Base-by-base conservation (phyloP, 352 stramenopile species). In the Sclerospora graminicola region DNA sequence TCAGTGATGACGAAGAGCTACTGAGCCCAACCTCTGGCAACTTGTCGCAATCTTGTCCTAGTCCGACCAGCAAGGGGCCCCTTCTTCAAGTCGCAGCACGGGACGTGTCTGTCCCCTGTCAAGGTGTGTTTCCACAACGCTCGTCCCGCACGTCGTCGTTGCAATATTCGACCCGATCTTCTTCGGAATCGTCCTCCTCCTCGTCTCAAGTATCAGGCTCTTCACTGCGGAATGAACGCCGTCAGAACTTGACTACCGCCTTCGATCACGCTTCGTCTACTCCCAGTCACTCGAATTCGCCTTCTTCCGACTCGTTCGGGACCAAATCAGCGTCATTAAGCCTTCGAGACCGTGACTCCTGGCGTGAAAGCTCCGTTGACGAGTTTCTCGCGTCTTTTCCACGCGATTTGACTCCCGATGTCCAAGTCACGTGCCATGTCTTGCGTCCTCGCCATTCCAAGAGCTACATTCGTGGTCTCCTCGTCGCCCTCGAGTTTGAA, bases 401-500 rank as follows among this genome's bases (percentile, higher is more conserved):
- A 2, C 41, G 49, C 18, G 70, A 83, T 16, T 32, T 85, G 10
- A 54, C 59, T 1, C 48, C 67, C 0, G 72, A 88, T 46, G 59
- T 75, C 16, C 54, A 54, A 8, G 54, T 48, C 0, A 49, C 74
- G 29, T 85, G 73, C 50, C 43, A 59, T 20, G 51, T 75, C 4
- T 47, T 48, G n/a, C 54, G 34, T 8, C 41, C 65, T 0, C 52
- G 36, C 0, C n/a, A 28, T 0, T 60, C 66, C 9, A 63, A 57
- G 15, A 42, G 40, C 4, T 66, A 67, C 33, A 53, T 82, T 5
- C 49, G 51, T 2, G 57, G 49, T 19, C 54, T 81, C 28, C 48
- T 85, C 19, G 58, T 54, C 20, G 57, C 62, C 26, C 63, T 82
- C 30, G 53, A 82, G 33, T 89, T 89, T 36, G 78, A 83, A 56